A percentile compares a stretch with the other conserved stretches of the same genome.
Conservation (phyloP, 75 land plant genomes). For the Picea glauca region DNA sequence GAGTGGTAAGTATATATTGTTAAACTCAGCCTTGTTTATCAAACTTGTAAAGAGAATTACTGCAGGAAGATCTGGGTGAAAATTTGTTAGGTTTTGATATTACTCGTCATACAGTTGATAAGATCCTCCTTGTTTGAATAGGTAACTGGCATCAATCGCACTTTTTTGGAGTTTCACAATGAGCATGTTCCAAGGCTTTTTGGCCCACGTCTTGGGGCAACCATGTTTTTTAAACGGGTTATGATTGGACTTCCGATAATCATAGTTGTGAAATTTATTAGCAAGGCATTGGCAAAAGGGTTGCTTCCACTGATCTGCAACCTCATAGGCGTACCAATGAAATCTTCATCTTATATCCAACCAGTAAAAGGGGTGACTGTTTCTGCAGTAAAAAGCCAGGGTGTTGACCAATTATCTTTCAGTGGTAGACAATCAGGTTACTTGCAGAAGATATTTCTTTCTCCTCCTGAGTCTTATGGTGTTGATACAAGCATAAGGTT, state of each 20-base stretch:
- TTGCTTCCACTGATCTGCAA: constrained; percentile 65
- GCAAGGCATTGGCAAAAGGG: constrained; percentile 79
- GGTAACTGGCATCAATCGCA: constrained; percentile 82
- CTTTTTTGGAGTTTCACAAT: constrained; percentile 65
- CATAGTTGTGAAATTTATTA: constrained; percentile 65
- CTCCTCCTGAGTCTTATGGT: constrained; percentile 44
- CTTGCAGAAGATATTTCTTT: constrained; percentile 29
- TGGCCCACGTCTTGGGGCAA: constrained; percentile 26
- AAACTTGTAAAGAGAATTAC: neutral
- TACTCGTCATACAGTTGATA: neutral
- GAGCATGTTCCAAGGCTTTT: constrained; percentile 52
- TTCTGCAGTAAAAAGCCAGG: constrained; percentile 31
- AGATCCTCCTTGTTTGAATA: constrained; percentile 1
- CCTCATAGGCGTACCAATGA: constrained; percentile 60
- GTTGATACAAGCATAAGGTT: constrained; percentile 91
- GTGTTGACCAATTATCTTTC: neutral
- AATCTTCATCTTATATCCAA: constrained; percentile 63
- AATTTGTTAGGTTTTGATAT: neutral
- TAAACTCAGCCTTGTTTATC: neutral
- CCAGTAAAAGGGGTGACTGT: constrained; percentile 12
- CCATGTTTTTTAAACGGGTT: constrained; percentile 38
- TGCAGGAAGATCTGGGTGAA: neutral
- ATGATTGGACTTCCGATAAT: constrained; percentile 71
- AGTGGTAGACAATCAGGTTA: constrained; percentile 34
- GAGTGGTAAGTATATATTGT: constrained; percentile 54